Percentiles rank a stretch among this genome's conserved stretches.
phyloP scores from a whole-genome alignment of 169 alveolate species.

The Plasmodium gaboni region DNA sequence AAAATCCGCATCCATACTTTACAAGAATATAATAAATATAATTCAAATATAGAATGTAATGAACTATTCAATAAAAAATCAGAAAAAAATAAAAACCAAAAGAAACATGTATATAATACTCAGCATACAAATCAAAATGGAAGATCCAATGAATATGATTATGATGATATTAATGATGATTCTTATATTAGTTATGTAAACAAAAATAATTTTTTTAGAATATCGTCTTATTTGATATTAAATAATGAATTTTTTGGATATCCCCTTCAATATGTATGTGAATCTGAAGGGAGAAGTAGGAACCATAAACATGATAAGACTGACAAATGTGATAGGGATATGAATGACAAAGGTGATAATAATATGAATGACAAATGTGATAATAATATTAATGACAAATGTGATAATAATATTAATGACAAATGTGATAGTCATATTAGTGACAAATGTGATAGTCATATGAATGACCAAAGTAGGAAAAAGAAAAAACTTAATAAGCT shows the following conservation, averaged over 20 bases:
- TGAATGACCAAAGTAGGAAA: neutral
- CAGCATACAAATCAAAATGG: neutral
- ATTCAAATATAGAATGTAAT: too few relatives aligned
- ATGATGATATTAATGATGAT: neutral
- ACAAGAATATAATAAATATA: neutral
- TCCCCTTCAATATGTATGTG: constrained; percentile 20
- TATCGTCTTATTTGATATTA: constrained; percentile 11
- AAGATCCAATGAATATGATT: neutral
- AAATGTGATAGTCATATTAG: neutral
- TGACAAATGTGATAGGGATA: neutral
- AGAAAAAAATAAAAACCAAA: neutral
- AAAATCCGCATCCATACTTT: neutral
- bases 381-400: neutral
- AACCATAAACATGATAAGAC: neutral
- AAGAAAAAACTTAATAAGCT: neutral
- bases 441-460: neutral
- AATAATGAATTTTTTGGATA: constrained; percentile 38
- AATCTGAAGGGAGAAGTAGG: neutral
- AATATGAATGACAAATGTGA: neutral
- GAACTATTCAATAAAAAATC: neutral
- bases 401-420: neutral
- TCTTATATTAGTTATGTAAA: too few relatives aligned
- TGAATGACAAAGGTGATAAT: too few relatives aligned
- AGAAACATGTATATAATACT: neutral
- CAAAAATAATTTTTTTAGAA: neutral